Percentiles rank a stretch among this genome's conserved stretches.
Conservation (phyloP, 495 filamentous ascomycete species). For the Aspergillus ostianus region DNA sequence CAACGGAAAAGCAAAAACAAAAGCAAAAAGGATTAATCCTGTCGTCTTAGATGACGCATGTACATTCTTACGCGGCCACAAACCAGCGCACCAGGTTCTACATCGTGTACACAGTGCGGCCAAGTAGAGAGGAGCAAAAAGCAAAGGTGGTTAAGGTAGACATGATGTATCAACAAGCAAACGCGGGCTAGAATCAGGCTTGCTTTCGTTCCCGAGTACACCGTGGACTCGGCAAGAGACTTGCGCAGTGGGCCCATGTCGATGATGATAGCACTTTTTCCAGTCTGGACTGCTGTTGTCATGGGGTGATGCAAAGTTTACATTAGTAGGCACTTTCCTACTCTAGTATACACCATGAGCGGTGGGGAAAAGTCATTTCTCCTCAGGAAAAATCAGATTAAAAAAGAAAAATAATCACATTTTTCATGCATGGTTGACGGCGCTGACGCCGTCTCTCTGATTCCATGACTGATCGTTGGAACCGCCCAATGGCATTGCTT, state of each 20-base stretch:
- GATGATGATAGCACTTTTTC: background rate
- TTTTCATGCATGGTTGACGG: background rate
- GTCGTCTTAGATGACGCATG: background rate
- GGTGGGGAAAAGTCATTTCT: background rate
- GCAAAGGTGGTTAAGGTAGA: background rate
- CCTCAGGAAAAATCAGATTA: no score
- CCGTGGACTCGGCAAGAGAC: background rate
- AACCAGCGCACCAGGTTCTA: background rate
- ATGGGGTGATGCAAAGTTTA: background rate
- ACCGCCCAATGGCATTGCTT: conserved; percentile 4
- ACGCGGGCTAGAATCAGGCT: no score
- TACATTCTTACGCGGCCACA: background rate
- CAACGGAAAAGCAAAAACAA: background rate
- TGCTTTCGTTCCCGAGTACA: no score
- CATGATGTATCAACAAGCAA: background rate
- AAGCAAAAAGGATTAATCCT: background rate
- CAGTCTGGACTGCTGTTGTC: background rate
- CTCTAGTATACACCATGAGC: background rate
- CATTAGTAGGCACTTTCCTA: background rate
- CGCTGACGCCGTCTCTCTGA: background rate
- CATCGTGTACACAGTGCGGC: background rate
- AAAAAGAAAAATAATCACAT: background rate
- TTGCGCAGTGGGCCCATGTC: background rate
- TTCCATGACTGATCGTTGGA: conserved; percentile 11
- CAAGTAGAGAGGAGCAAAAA: background rate